Evolutionary conservation across 2,329 filamentous ascomycete genomes (phyloP).

Genomic region (Tolypocladium sp.): DNA sequence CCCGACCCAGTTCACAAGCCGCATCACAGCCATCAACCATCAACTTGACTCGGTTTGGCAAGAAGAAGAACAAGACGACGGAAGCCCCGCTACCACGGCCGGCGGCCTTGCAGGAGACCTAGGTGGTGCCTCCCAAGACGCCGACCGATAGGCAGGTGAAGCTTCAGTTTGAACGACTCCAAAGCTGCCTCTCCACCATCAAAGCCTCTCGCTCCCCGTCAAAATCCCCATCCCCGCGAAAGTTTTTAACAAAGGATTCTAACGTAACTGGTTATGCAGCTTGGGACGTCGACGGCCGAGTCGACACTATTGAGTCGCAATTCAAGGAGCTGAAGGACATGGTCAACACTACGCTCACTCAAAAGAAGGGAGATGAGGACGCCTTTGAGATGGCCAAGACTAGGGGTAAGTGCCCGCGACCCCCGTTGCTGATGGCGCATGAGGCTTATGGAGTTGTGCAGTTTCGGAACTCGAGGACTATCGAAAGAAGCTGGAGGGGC

Average conservation of each 20-base stretch:
- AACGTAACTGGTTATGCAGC: conserved; percentile 55
- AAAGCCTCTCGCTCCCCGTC: conserved; percentile 26
- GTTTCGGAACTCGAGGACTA: conserved; percentile 41
- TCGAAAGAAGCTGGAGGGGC: conserved; percentile 34
- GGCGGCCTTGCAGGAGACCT: conserved; percentile 15
- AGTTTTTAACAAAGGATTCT: conserved; percentile 67
- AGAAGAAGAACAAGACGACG: conserved; percentile 8
- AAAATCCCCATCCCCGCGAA: conserved; percentile 34
- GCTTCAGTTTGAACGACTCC: conserved; percentile 21
- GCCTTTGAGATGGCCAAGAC: conserved; percentile 65
- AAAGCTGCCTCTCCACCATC: conserved; percentile 20
- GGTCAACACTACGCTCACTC: conserved; percentile 58
- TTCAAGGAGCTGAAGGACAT: conserved; percentile 64
- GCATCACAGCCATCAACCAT: conserved; percentile 8
- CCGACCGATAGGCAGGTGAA: conserved; percentile 18
- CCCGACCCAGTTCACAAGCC: conserved; percentile 8
- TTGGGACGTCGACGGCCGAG: conserved; percentile 70
- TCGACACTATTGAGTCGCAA: conserved; percentile 68
- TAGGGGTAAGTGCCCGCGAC: conserved; percentile 46
- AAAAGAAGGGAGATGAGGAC: conserved; percentile 64
- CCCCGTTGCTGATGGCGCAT: conserved; percentile 3
- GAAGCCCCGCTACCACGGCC: conserved; percentile 4
- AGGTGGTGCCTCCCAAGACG: conserved; percentile 24
- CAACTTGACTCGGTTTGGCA: conserved; percentile 16
- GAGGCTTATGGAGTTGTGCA: conserved; percentile 16